phyloP scores from a whole-genome alignment of 352 stramenopile genomes.

The Phytopythium helicoides region DNA sequence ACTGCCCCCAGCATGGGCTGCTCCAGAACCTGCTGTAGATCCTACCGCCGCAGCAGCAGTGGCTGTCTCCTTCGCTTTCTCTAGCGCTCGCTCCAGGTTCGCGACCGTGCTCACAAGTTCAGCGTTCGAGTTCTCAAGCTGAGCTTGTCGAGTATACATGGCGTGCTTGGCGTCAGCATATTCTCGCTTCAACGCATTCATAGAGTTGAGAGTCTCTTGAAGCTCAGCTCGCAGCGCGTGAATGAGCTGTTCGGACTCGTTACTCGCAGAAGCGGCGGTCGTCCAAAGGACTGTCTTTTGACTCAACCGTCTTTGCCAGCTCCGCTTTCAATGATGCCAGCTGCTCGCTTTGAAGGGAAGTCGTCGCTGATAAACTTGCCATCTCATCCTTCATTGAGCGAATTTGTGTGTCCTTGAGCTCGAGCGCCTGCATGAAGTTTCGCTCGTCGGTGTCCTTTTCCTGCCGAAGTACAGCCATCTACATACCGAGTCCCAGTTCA shows the following conservation, averaged over 20 bases:
- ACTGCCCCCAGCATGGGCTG: conserved; percentile 7
- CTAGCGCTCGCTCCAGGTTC: conserved; percentile 54
- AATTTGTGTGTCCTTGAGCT: conserved; percentile 68
- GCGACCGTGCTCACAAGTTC: conserved; percentile 70
- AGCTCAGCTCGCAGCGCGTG: conserved; percentile 57
- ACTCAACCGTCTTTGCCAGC: conserved; percentile 46
- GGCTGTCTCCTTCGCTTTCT: conserved; percentile 33
- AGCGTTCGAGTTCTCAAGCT: conserved; percentile 73
- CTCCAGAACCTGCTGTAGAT: not conserved
- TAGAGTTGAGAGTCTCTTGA: conserved; percentile 54
- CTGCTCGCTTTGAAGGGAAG: conserved; percentile 29
- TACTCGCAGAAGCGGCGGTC: conserved; percentile 56
- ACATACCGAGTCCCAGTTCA: conserved; percentile 3
- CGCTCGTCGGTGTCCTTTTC: conserved; percentile 69
- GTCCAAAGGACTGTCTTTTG: conserved; percentile 71
- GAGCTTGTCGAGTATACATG: conserved; percentile 72
- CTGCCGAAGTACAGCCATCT: conserved; percentile 47
- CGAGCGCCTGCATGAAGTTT: conserved; percentile 69
- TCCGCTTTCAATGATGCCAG: conserved; percentile 45
- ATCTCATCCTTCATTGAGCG: conserved; percentile 48
- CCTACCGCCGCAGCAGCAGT: not conserved
- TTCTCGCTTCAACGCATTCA: conserved; percentile 65
- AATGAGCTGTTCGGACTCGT: conserved; percentile 68
- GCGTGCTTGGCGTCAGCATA: conserved; percentile 55
- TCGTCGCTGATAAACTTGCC: conserved; percentile 29